Base-by-base conservation (phyloP, 495 filamentous ascomycete species). In the Oleoguttula mirabilis region DNA sequence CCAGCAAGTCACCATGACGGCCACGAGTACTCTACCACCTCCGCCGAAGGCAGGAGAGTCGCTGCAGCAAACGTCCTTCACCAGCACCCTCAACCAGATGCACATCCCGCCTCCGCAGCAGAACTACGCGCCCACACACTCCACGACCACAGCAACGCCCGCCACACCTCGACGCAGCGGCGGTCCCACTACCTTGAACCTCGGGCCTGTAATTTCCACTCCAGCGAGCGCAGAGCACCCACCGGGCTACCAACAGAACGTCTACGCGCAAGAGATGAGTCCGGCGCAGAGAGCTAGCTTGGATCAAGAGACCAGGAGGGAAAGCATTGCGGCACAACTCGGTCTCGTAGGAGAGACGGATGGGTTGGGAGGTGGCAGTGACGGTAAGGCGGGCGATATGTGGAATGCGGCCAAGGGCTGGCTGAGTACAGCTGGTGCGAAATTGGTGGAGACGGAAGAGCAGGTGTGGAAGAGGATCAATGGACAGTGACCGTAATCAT, bases 401-500 rank as follows among this genome's bases (percentile, higher is more conserved):
- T 67, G 59, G 3, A 67, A 64, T 7, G 66, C 64, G 11, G 76
- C 76, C 2, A 77, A 68, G 65, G 70, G 70, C 46, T 76, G 75
- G 72, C 66, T 73, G 34, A 66, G 69, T 50, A 71, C 61, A 32
- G 78, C 73, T 7, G 79, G 79, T 39, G 63, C 65, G 47, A 77
- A 73, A 57, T 54, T 82, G 37, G 67, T 64, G 10, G 73, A 76
- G 39, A 73, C 73, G 15, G 78, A 82, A 61, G 73, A 66, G 45
- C 74, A 77, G 63, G 71, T 82, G n/a, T 84, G 81, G 80, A 79
- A 65, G 62, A 67, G 67, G 57, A 40, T 59, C 19, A 43, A 51
- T 50, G 52, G 48, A 34, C 10, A 27, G 30, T 10, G 31, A 41
- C 25, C 21, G 4, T 14, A 14, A 14, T 14, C 8, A 30, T 14